Base-by-base conservation (phyloP, 805 yeast genomes). In the Teunomyces barrocoloradensis region DNA sequence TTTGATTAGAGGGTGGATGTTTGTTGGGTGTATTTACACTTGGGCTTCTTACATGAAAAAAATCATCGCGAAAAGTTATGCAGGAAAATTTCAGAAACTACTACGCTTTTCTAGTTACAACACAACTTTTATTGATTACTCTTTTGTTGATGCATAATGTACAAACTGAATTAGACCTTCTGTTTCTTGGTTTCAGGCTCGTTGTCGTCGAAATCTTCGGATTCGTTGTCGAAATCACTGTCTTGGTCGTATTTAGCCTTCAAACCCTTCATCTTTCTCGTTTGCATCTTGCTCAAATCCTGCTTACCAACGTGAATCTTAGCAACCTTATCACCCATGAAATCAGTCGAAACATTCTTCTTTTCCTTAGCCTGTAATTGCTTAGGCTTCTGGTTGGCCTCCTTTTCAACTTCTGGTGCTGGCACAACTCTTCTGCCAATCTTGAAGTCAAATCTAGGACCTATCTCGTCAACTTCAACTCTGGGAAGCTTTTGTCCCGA, bases 211-310 rank as follows among this genome's bases (percentile, higher is more conserved):
- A 49, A 52, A 33, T 56, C 64, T 33, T 72, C 80, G 2, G 73
- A 80, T 39, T 74, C 82, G 45, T 73, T 79, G 36, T 74, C 81
- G 41, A 74, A 81, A 44, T 77, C 85, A 36, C 79, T 81, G 21
- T 73, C 80, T 69, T 89, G 96, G 65, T 91, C 97, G 59, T 78
- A 91, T 65, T 80, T 82, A 47, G 87, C 78, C 74, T 94, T 94
- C 63, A 94, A 78, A 66, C 99, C 99, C 79, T 94, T 94, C 97
- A 94, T 89, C 82, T 94, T 94, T 73, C 99, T 83, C 5, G 99
- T 92, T 73, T 94, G 99, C 65, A 94, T 69, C 67, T 85, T 85
- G 63, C 80, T 77, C 66, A 94, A 76, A 66, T 94, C 98, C 76
- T 94, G 99, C 67, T 84, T 84, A 71, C 97, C 97, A 69, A 94